Conservation (phyloP, 129 eudicot species). For the Gnaphalium uliginosum region DNA sequence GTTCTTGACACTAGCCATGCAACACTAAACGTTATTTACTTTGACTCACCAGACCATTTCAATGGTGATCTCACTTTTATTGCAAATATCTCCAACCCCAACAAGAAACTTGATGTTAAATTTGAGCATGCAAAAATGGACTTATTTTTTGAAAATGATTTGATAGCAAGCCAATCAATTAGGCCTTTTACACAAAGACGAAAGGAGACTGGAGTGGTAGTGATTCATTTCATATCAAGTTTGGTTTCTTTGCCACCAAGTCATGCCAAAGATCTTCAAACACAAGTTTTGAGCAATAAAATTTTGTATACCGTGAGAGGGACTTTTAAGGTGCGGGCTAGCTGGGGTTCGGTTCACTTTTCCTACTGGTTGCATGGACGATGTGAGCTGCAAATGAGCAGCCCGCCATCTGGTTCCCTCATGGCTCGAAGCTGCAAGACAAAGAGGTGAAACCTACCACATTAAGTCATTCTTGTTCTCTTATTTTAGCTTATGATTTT, state of each 20-base stretch:
- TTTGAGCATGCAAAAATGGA: constrained; percentile 58
- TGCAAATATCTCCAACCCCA: constrained; percentile 86
- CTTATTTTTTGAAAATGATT: constrained; percentile 42
- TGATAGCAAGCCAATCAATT: constrained; percentile 59
- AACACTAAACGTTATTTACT: constrained; percentile 63
- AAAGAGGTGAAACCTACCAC: constrained; percentile 42
- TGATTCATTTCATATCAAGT: constrained; percentile 65
- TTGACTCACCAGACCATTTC: constrained; percentile 57
- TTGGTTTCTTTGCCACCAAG: constrained; percentile 73
- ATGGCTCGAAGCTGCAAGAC: constrained; percentile 64
- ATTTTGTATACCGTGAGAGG: constrained; percentile 59
- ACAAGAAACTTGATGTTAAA: constrained; percentile 57
- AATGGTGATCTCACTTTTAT: constrained; percentile 66
- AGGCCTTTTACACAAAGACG: constrained; percentile 60
- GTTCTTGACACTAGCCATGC: constrained; percentile 65
- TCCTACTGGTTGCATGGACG: constrained; percentile 65
- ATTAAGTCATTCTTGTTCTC: neutral
- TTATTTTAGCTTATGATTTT: constrained; percentile 3
- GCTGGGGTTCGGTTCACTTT: constrained; percentile 58
- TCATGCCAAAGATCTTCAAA: constrained; percentile 63
- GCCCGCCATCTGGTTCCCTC: constrained; percentile 82
- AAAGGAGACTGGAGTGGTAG: constrained; percentile 45
- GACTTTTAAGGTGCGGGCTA: constrained; percentile 62
- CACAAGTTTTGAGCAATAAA: constrained; percentile 61
- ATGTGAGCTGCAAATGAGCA: constrained; percentile 77